Evolutionary conservation across 768 basidiomycete species (phyloP), one percentile per base, ranked within the genome.

Genomic region (Leccinum truebloodii): DNA sequence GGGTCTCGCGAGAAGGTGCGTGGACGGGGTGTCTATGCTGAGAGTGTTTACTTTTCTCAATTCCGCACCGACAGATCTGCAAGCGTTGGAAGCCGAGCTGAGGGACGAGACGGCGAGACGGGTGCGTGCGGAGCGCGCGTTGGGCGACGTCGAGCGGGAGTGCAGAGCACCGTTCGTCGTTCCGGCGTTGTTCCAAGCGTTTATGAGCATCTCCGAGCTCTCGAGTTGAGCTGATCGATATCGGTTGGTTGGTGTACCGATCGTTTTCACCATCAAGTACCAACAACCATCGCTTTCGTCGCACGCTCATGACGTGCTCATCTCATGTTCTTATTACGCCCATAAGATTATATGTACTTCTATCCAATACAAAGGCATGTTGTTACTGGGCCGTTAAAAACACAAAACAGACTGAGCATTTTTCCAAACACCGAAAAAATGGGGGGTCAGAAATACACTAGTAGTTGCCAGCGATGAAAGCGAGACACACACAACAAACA

Each of bases 141-240:
- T 86, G 59, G 66, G 63, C 52, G 84, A 85, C 22, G 73, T 87
- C 16, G 73, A 79, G 61, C 72, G 76, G 50, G 86, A 87, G 67
- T 79, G 79, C 55, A 73, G 69, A 55, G 68, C 75, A 58, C 86
- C 85, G 16, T 88, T 87, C 61, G 73, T 86, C 44, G 83, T 84
- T 6, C 84, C 84, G 18, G 82, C 80, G 12, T 68, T 87, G 63
- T 69, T 86, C 59, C 81, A 83, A 10, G 82, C 83, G 13, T 86
- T 86, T 57, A 58, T 81, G 18, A 70, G 70, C 26, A 75, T 87
- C 52, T 81, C 84, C 20, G 79, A 78, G 57, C 63, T 82, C 60
- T 52, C 73, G 48, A 65, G 37, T 3, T 37, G 37, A 37, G 26
- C 16, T 4, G 37, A 8, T 20, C 22, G 22, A 39, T 39, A 18